These are phyloP conservation scores for Diaporthe aspalathi DNA, from an alignment of 2,329 filamentous ascomycete species.

Conservation along the genomic window DNA sequence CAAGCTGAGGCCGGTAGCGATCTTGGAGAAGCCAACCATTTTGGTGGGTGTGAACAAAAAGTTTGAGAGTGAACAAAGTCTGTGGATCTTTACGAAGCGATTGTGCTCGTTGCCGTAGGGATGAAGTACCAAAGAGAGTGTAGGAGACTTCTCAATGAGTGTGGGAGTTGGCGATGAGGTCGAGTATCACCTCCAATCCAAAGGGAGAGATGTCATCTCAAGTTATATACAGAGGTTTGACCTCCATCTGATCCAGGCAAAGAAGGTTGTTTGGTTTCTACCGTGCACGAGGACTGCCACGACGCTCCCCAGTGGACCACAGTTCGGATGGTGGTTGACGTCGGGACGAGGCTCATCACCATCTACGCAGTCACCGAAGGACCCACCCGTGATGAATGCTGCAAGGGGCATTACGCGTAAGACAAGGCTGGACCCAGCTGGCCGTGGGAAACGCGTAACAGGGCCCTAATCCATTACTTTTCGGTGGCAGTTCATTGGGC, in stretches of 20 bases:
- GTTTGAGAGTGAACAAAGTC: neutral
- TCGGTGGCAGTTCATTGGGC: slow-evolving; percentile 8
- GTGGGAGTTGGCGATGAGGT: slow-evolving; percentile 25
- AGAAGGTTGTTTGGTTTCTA: slow-evolving; percentile 19
- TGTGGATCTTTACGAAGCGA: slow-evolving; percentile 13
- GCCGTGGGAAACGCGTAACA: slow-evolving; percentile 15
- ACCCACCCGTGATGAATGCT: slow-evolving; percentile 8
- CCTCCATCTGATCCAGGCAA: neutral
- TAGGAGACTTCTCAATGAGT: neutral
- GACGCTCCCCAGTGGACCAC: neutral
- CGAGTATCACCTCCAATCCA: neutral
- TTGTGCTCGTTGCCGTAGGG: neutral
- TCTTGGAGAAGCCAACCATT: slow-evolving; percentile 37
- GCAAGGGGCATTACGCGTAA: slow-evolving; percentile 18
- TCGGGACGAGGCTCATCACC: slow-evolving; percentile 9
- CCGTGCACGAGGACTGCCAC: neutral
- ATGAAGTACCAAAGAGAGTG: neutral
- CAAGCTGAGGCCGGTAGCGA: slow-evolving; percentile 30
- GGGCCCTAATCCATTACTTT: slow-evolving; percentile 13
- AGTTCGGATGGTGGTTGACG: slow-evolving; percentile 14
- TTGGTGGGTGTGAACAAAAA: neutral
- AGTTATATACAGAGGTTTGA: neutral
- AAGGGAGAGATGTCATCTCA: neutral
- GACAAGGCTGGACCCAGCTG: slow-evolving; percentile 1
- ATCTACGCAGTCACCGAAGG: slow-evolving; percentile 16